phyloP scores from a whole-genome alignment of 108 stramenopile species.

The Cylindrotheca closterium region DNA sequence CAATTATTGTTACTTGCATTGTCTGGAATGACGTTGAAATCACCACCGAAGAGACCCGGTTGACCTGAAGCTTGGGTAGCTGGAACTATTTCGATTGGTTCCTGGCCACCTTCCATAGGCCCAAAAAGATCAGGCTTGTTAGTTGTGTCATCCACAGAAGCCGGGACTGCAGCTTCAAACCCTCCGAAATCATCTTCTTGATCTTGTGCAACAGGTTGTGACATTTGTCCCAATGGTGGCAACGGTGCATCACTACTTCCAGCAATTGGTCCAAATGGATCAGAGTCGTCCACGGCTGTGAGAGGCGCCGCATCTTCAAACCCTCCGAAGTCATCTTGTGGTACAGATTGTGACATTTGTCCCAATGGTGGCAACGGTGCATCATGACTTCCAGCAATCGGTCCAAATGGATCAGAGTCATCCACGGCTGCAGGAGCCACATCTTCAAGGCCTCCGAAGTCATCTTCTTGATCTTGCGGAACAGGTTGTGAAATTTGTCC shows the following conservation, averaged over 20 bases:
- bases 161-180: conserved; percentile 13
- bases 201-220: not conserved
- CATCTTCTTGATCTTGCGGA: conserved; percentile 1
- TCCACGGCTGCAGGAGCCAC: not conserved
- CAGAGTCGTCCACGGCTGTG: conserved; percentile 3
- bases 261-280: conserved; percentile 28
- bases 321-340: not conserved
- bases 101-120: conserved; percentile 23
- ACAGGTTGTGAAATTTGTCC: not conserved
- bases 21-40: too few relatives aligned
- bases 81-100: conserved; percentile 31
- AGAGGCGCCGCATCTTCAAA: not conserved
- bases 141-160: too few relatives aligned
- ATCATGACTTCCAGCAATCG: not conserved
- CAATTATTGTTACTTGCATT: not conserved
- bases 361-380: too few relatives aligned
- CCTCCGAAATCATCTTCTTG: conserved; percentile 16
- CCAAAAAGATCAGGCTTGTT: too few relatives aligned
- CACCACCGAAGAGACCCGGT: too few relatives aligned
- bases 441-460: conserved; percentile 23
- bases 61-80: not conserved
- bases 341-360: too few relatives aligned
- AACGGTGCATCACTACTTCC: conserved; percentile 28
- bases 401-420: not conserved
- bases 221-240: conserved; percentile 18